Base-by-base conservation (phyloP, 2,329 filamentous ascomycete species). In the Ophiosphaerella herpotricha region DNA sequence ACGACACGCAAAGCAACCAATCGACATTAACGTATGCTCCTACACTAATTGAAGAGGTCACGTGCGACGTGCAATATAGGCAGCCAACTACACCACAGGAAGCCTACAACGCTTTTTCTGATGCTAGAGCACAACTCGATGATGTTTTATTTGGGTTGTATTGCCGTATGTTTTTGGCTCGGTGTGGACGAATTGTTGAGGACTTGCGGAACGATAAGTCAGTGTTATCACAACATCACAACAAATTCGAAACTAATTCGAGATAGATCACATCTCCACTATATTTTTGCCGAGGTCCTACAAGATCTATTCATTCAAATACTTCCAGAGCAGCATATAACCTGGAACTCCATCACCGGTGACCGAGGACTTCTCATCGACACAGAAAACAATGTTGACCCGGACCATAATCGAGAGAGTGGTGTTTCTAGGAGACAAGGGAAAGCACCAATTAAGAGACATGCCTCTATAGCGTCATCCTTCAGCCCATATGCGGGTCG, bases 141-240 rank as follows among this genome's bases (percentile, higher is more conserved):
- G 14, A 29, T 7, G n/a, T 29, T 5, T 6, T 12, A 4, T 47
- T 40, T 37, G 21, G 36, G 23, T 29, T 5, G 4, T 43, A 37
- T 14, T 47, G 49, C 34, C 16, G 40, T n/a, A 18, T n/a, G 4
- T 11, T 52, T 12, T 23, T 46, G 9, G 29, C 11, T 23, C 38
- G 36, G 26, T 47, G 40, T 18, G 36, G 32, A 13, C 12, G 12
- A n/a, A 40, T 47, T 21, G 29, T 47, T 14, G 16, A 29, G 1
- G 24, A 35, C 23, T 7, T 52, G 23, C 39, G 14, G 23, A 14
- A 29, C 18, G 37, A 40, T 33, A n/a, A 26, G 49, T 51, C 24
- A 46, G 43, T 29, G 9, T 5, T 36, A 4, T 21, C 8, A 29
- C 7, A 29, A 29, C 26, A 29, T 29, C 6, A 8, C 26, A 11